Evolutionary conservation across 371 early-diverging fungal species (phyloP).

Genomic region (Haplosporangium sp.): DNA sequence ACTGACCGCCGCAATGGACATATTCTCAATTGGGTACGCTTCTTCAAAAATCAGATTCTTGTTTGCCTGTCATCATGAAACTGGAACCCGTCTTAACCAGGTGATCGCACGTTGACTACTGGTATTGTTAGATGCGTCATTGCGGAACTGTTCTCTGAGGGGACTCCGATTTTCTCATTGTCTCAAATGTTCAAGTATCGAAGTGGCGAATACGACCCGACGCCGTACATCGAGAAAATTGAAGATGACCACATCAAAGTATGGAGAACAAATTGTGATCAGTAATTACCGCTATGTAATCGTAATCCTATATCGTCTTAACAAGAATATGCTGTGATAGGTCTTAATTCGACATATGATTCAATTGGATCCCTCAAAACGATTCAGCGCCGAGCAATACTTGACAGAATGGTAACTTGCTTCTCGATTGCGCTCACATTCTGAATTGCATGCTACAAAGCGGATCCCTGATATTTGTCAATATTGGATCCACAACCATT

Average conservation of each 20-base stretch:
- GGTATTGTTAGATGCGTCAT: slow-evolving; percentile 84
- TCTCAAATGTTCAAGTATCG: slow-evolving; percentile 92
- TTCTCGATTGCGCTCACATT: not conserved
- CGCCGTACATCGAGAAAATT: slow-evolving; percentile 77
- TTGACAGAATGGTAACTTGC: slow-evolving; percentile 73
- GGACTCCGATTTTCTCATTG: slow-evolving; percentile 87
- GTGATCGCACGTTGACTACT: not conserved
- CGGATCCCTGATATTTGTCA: not conserved
- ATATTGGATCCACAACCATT: slow-evolving; percentile 2
- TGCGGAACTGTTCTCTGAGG: slow-evolving; percentile 94
- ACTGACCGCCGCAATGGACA: slow-evolving; percentile 89
- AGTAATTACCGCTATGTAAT: not conserved
- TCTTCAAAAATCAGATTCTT: not conserved
- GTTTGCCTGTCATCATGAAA: not conserved
- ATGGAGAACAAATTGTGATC: slow-evolving; percentile 6
- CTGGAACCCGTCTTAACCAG: not conserved
- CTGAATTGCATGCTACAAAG: not conserved
- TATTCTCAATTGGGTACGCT: slow-evolving; percentile 91
- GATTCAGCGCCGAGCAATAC: slow-evolving; percentile 79
- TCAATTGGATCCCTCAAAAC: slow-evolving; percentile 78
- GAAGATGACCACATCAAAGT: slow-evolving; percentile 83
- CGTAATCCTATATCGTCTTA: not conserved
- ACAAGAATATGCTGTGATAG: slow-evolving; percentile 34
- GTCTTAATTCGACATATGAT: slow-evolving; percentile 88
- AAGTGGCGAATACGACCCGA: slow-evolving; percentile 79